Evolutionary conservation across 768 basidiomycete species (phyloP), one percentile per base, ranked within the genome.

Genomic region (Psilocybe sp.): DNA sequence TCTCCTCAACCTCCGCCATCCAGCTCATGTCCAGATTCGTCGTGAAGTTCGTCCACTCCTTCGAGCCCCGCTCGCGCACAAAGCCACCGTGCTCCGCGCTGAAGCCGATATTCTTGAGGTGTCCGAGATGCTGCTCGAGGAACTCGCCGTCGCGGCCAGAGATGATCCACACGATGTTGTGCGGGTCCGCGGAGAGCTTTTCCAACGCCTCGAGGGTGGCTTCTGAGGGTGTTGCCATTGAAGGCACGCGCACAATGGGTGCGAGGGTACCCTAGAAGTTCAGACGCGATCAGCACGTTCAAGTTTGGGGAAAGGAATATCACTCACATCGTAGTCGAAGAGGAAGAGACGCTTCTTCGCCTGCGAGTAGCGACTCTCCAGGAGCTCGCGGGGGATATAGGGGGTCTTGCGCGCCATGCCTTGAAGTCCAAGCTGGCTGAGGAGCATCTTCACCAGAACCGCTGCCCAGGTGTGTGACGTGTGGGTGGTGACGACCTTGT

Each of bases 81-180:
- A 98, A 98, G 19, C 87, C 89, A 10, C 96, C 96, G 63, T 99
- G 96, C 70, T 99, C 96, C 16, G 96, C 96, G 15, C 85, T 89
- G 78, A 98, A 89, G 11, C 96, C 96, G 6, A 99, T 75, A 42
- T 79, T 76, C 56, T 70, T 69, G 50, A 99, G 73, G 66, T 92
- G 87, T 1, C 95, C 96, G 16, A 98, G 79, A 62, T 98, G 93
- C 59, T 87, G 79, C 63, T 93, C 90, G 13, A 99, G 75, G 80
- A 99, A 99, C 45, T 72, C 88, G 44, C 87, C 85, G 64, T 98
- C 96, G 23, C 96, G 91, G 1, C 96, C 96, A 0, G 94, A 97
- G 66, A 99, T 97, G 68, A 99, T 93, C 73, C 93, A 98, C 47
- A 98, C 94, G 38, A 97, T 57, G 68, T 99, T 99, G 61, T 76